These are phyloP conservation scores for Dioscorea dumetorum DNA, from an alignment of 106 monocot species.

Conservation along the genomic window DNA sequence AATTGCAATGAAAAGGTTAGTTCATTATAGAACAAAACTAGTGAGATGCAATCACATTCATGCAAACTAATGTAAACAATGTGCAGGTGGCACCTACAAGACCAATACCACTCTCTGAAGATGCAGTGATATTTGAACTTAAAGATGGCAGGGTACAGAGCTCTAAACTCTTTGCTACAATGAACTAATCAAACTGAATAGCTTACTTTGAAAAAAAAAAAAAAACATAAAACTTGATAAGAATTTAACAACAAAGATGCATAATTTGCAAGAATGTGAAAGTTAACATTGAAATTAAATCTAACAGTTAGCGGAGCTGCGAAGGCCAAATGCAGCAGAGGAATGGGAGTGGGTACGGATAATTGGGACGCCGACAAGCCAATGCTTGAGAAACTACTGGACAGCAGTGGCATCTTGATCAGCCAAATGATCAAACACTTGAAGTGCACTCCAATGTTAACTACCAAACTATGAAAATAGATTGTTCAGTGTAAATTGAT, in stretches of 20 bases:
- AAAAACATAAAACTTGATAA: too few relatives aligned
- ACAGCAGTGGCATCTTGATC: slow-evolving; percentile 47
- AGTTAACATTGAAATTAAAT: not conserved
- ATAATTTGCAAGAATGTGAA: not conserved
- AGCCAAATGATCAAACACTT: not conserved
- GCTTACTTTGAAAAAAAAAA: too few relatives aligned
- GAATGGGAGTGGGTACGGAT: slow-evolving; percentile 73
- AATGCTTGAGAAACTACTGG: slow-evolving; percentile 52
- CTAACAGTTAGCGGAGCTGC: slow-evolving; percentile 73
- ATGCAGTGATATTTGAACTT: slow-evolving; percentile 69
- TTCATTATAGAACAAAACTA: not conserved
- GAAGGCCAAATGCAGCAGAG: slow-evolving; percentile 19
- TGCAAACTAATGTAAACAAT: not conserved
- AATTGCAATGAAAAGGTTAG: slow-evolving; percentile 74
- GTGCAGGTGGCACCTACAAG: slow-evolving; percentile 61
- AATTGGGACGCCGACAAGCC: slow-evolving; percentile 65
- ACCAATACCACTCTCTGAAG: slow-evolving; percentile 70
- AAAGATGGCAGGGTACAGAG: slow-evolving; percentile 80
- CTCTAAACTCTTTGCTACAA: too few relatives aligned
- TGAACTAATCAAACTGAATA: not conserved
- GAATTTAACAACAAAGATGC: too few relatives aligned
- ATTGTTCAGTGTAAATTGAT: too few relatives aligned
- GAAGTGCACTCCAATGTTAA: too few relatives aligned
- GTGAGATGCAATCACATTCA: not conserved
- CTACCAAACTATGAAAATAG: too few relatives aligned